Base-by-base conservation (phyloP, 176 grass and related monocot genomes). In the Sorghum bicolor region DNA sequence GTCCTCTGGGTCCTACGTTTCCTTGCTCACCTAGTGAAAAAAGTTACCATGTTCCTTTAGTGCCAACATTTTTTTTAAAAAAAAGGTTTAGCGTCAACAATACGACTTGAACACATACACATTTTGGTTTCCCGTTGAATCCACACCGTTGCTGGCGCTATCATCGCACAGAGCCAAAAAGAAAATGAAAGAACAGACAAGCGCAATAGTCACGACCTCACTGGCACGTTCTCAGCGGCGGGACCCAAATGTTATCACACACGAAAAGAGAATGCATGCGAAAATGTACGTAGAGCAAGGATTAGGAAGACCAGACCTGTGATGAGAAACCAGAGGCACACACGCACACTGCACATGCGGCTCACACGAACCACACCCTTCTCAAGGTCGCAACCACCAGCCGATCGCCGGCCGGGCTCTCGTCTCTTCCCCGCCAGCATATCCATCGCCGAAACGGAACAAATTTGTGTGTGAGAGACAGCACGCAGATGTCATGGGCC, bases 321-420 rank as follows among this genome's bases (percentile, higher is more conserved):
- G 1, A 57, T 6, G 29, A 43, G 20, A 48, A 70, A 17, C 37
- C 28, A 76, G 79, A 55, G 79, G 79, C 79, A 5, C 64, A 60
- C 19, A 74, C 37, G 5, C 57, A 69, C 43, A 20, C 8, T 37
- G n/a, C 52, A 71, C 72, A 40, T 80, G 78, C 12, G 29, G 71
- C 44, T 64, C 87, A 85, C 82, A 16, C 72, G 74, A 71, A 29
- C 88, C 83, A 82, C 88, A 65, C 83, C 77, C 76, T 76, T 24
- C 1, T 24, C 10, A 47, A 47, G 14, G 44, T 47, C 44, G 44
- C 44, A 47, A 50, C 15, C 15, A 50, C 45, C 45, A 50, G 45
- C 45, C 17, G 5, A 50, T 17, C 44, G 44, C 44, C 14, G 44
- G 44, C 44, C 14, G 44, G 44, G 43, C 11, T 45, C 39, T 45